Evolutionary conservation across 23 red algal species (phyloP).

Genomic region (Agarophyton chilense): DNA sequence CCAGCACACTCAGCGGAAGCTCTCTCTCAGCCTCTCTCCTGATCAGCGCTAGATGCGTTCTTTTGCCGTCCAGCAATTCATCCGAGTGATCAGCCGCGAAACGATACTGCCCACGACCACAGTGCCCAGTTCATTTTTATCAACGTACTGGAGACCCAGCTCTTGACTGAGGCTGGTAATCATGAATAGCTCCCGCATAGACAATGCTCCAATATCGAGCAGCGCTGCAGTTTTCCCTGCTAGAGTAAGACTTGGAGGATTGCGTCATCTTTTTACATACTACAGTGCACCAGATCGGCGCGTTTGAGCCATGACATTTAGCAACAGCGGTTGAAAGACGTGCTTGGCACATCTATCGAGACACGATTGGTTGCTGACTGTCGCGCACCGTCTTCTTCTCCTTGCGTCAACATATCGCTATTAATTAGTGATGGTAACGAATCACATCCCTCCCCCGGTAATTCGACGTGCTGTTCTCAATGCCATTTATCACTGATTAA

Average conservation of each 20-base stretch:
- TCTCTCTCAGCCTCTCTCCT: too few species aligned
- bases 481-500: not conserved
- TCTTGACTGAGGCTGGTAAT: too few species aligned
- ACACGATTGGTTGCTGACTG: too few species aligned
- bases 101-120: not conserved
- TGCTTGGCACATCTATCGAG: too few species aligned
- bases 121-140: not conserved
- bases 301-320: not conserved
- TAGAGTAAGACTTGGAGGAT: not conserved
- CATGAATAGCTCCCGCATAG: too few species aligned
- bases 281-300: too few species aligned
- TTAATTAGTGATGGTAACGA: not conserved
- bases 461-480: slow-evolving; percentile 2
- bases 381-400: not conserved
- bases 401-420: not conserved
- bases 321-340: not conserved
- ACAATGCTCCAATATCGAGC: not conserved
- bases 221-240: not conserved
- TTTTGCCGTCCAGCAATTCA: not conserved
- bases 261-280: slow-evolving; percentile 9
- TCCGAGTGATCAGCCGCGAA: not conserved
- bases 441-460: not conserved
- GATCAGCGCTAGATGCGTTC: not conserved
- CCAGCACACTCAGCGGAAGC: too few species aligned
- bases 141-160: too few species aligned